Conservation (phyloP, 2,329 filamentous ascomycete genomes). For the Lomentospora prolificans region DNA sequence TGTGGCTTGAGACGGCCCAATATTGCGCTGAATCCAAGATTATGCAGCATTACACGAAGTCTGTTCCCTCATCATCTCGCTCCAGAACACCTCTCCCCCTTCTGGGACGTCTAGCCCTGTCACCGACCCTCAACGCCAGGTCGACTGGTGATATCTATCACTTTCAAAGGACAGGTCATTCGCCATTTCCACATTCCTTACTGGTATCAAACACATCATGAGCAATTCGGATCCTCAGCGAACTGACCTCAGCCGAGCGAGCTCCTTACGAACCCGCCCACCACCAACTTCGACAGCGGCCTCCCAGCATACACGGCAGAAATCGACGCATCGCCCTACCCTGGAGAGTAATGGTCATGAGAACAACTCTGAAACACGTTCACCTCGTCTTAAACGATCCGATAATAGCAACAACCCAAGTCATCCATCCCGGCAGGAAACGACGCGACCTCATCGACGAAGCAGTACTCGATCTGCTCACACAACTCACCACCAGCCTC, state of each 20-base stretch:
- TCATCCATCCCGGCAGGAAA: neutral
- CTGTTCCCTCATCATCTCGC: neutral
- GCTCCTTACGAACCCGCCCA: neutral
- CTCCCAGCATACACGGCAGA: neutral
- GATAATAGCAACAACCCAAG: neutral
- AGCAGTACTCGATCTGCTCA: slow-evolving; percentile 9
- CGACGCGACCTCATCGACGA: slow-evolving; percentile 9
- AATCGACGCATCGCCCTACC: neutral
- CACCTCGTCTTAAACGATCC: neutral
- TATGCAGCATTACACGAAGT: neutral
- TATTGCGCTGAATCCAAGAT: neutral
- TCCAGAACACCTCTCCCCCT: neutral
- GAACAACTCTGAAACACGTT: neutral
- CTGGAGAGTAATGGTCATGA: neutral
- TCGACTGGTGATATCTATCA: neutral
- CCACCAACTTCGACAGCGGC: neutral
- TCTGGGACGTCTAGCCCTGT: neutral
- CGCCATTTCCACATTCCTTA: neutral
- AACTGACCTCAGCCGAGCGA: neutral
- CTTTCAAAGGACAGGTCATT: neutral
- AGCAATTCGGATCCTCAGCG: neutral
- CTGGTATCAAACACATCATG: neutral
- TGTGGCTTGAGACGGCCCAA: neutral
- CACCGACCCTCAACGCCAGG: neutral
- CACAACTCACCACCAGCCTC: slow-evolving; percentile 5